Conservation (phyloP, 768 basidiomycete species). For the Amanita inopinata region DNA sequence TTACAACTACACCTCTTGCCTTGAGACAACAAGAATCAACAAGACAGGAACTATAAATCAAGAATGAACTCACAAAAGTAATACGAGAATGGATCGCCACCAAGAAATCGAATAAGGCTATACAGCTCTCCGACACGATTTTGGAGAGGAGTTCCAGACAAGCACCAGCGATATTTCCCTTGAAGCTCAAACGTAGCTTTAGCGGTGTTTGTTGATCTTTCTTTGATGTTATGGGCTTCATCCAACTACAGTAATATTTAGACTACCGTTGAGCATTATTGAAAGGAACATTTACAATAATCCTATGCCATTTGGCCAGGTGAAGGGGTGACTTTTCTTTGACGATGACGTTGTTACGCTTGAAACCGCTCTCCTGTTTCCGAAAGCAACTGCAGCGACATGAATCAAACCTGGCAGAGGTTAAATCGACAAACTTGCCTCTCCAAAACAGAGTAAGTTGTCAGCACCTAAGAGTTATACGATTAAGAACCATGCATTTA, state of each 20-base stretch:
- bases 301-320: slow-evolving; percentile 73
- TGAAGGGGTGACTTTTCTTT: slow-evolving; percentile 88
- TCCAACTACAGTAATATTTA: slow-evolving; percentile 48
- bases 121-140: slow-evolving; percentile 99
- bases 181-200: slow-evolving; percentile 92
- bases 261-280: neutral
- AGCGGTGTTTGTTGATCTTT: slow-evolving; percentile 88
- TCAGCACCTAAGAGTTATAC: slow-evolving; percentile 46
- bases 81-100: slow-evolving; percentile 86
- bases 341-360: slow-evolving; percentile 71
- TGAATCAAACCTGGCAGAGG: neutral
- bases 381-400: slow-evolving; percentile 59
- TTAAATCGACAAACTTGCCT: slow-evolving; percentile 21
- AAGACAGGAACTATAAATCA: neutral
- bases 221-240: slow-evolving; percentile 98
- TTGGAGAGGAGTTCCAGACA: slow-evolving; percentile 93
- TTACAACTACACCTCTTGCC: slow-evolving; percentile 92
- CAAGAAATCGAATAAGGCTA: slow-evolving; percentile 85
- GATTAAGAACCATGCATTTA: neutral
- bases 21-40: slow-evolving; percentile 19
- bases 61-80: slow-evolving; percentile 65
- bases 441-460: slow-evolving; percentile 84
- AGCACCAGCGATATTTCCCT: slow-evolving; percentile 82
- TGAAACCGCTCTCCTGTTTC: slow-evolving; percentile 89
- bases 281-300: slow-evolving; percentile 41